Percentiles rank a stretch among this genome's conserved stretches.
phyloP scores from a whole-genome alignment of 306 rosid genomes.

The Dryas alaskensis region DNA sequence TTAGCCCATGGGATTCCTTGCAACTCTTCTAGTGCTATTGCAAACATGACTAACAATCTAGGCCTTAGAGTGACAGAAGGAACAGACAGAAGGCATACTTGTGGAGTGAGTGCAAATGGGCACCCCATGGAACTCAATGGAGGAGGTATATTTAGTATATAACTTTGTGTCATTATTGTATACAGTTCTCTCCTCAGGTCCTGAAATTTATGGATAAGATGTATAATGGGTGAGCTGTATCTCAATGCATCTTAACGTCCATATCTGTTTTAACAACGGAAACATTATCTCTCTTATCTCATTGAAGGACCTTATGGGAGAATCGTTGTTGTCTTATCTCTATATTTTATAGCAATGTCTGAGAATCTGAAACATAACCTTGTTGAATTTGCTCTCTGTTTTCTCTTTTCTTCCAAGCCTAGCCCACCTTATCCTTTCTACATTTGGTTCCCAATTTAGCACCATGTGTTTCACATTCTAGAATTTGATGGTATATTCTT shows the following conservation, averaged over 20 bases:
- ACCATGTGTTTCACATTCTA: neutral
- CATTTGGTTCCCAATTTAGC: slow-evolving; percentile 1
- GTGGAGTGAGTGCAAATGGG: slow-evolving; percentile 45
- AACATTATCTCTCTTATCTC: neutral
- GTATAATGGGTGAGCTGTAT: neutral
- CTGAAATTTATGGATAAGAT: neutral
- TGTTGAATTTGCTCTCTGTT: neutral
- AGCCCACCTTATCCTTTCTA: neutral
- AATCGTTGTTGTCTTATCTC: neutral
- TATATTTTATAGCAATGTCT: slow-evolving; percentile 2
- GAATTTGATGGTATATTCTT: neutral
- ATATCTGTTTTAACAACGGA: neutral
- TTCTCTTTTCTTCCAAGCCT: slow-evolving; percentile 4
- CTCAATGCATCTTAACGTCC: neutral
- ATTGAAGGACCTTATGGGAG: neutral
- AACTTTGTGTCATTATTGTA: neutral
- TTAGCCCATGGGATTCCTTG: slow-evolving; percentile 51
- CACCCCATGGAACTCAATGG: slow-evolving; percentile 53
- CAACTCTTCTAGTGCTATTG: slow-evolving; percentile 40
- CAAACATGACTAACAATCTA: slow-evolving; percentile 41
- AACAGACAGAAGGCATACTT: slow-evolving; percentile 49
- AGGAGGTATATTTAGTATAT: slow-evolving; percentile 49
- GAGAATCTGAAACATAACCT: slow-evolving; percentile 11
- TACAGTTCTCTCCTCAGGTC: neutral
- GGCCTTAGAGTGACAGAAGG: slow-evolving; percentile 52